Conservation (phyloP, 768 basidiomycete genomes). For the Russula foetens region DNA sequence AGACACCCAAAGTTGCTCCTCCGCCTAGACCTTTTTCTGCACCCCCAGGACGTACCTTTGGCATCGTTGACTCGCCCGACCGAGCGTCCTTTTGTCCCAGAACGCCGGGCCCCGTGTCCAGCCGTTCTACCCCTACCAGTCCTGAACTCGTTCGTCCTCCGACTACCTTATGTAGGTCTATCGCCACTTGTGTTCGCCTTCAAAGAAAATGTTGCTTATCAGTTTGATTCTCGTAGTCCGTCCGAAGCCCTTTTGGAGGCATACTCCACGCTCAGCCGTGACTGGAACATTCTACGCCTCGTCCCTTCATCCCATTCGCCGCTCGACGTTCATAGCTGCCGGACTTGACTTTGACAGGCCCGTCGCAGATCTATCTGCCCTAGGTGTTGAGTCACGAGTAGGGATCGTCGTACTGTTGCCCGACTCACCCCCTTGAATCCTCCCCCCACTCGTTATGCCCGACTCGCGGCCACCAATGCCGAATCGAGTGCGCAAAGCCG, state of each 20-base stretch:
- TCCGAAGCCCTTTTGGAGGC: slow-evolving; percentile 78
- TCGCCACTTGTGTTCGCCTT: neutral
- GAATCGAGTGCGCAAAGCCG: neutral
- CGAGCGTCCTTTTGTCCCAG: neutral
- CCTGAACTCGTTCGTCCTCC: slow-evolving; percentile 47
- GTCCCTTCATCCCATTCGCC: slow-evolving; percentile 61
- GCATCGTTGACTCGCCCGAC: neutral
- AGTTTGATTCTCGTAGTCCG: slow-evolving; percentile 40
- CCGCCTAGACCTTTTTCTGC: neutral
- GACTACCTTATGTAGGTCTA: slow-evolving; percentile 53
- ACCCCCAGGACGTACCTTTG: neutral
- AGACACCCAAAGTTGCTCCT: too few species aligned
- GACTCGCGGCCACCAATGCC: neutral
- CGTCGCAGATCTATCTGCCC: slow-evolving; percentile 29
- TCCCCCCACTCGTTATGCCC: neutral
- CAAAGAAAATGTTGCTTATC: neutral
- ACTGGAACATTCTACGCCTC: slow-evolving; percentile 66
- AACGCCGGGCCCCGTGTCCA: neutral
- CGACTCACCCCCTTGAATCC: neutral
- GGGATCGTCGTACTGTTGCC: slow-evolving; percentile 21
- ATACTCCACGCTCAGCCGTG: slow-evolving; percentile 63
- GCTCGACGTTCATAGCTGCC: slow-evolving; percentile 72
- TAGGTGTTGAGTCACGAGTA: slow-evolving; percentile 29
- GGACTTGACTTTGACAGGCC: slow-evolving; percentile 63
- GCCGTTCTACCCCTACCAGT: neutral